Evolutionary conservation across 768 basidiomycete species (phyloP), one percentile per base, ranked within the genome.

Genomic region (Mycena vitilis): DNA sequence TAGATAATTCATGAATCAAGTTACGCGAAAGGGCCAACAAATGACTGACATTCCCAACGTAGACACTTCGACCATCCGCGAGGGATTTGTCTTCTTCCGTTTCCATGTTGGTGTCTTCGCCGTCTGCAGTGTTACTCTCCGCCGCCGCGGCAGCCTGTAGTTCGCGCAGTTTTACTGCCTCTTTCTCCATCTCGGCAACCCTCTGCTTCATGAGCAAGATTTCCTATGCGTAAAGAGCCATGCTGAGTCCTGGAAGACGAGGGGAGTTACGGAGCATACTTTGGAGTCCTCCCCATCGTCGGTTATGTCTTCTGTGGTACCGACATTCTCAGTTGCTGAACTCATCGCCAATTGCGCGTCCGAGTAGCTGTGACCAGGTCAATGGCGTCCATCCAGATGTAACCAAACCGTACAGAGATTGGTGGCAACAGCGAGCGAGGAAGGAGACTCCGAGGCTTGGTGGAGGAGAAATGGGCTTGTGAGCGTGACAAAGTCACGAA

Each of bases 161-260:
- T 77, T 96, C 93, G 58, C 94, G 86, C 71, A 96, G 81, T 77
- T 95, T 95, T 80, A 88, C 91, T 2, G 95, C 95, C 78, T 96
- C 95, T 60, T 88, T 84, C 78, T 96, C 95, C 95, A 96, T 96
- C 81, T 96, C 95, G 74, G 91, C 93, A 9, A 96, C 95, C 65
- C 95, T 85, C 73, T 94, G 92, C 80, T 95, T 95, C 95, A 96
- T 96, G 73, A 93, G 86, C 76, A 89, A 83, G 63, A 96, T 92
- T 85, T 96, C 95, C 91, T 94, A 75, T n/a, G 75, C 66, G 61
- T 16, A 42, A 54, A 75, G 68, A 64, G 60, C 52, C 63, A 60
- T 22, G 56, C 69, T 71, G 69, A 63, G 70, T 47, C 51, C 70
- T 44, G 60, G 66, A 52, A 57, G 15, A 36, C 5, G 11, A 62